Base-by-base conservation (phyloP, 768 basidiomycete species). In the Agrocybe chaxingu region DNA sequence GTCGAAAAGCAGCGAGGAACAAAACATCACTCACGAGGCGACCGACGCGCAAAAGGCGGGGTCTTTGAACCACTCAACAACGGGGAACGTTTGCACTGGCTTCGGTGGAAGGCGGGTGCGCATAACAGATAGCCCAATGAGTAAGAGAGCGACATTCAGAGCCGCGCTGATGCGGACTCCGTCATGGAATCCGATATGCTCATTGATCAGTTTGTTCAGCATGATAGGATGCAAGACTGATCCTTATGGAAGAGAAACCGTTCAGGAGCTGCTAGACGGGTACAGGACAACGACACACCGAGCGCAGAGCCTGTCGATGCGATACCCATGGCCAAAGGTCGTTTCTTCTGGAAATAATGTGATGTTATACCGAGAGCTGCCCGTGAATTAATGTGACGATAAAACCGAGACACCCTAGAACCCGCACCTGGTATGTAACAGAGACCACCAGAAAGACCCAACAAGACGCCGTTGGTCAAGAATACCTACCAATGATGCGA, bases 181-280 rank as follows among this genome's bases (percentile, higher is more conserved):
- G 11, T 67, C 68, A 38, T 69, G 66, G 52, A 75, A 76, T 8
- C 73, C 73, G n/a, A 72, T 44, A 0, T 51, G 52, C 7, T 68
- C 60, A 51, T 65, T 58, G 40, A 74, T 69, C 3, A 73, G 63
- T 39, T 72, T 70, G 57, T 85, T 84, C 32, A 87, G 63, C 71
- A 84, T 73, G 57, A 83, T 80, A 0, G 81, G 80, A 49, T 82
- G 80, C 3, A 82, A 47, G 16, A 79, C 69, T 18, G 79, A 77
- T 6, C 83, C 81, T 66, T 43, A n/a, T 1, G 46, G 33, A 18
- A 29, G 8, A 11, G 48, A 29, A 49, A 31, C 8, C 9, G 18
- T 24, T 12, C 32, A 4, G 12, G 48, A 45, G 38, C 24, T 18
- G 40, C 16, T 42, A 38, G 16, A 41, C 19, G 29, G 3, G 16